These are phyloP conservation scores for Lachancea fermentati DNA, from an alignment of 805 yeast species.

Conservation along the genomic window DNA sequence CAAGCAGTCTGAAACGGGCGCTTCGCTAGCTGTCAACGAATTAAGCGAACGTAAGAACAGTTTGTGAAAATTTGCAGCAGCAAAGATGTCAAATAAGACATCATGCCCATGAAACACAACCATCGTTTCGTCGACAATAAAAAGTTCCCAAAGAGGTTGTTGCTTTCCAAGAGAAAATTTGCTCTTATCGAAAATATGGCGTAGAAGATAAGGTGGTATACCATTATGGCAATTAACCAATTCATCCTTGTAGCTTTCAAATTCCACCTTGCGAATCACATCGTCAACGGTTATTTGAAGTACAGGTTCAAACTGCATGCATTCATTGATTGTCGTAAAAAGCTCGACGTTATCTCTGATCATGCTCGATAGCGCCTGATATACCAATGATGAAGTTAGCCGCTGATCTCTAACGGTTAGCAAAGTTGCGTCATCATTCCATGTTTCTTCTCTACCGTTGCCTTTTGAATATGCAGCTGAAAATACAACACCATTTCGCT, in stretches of 20 bases:
- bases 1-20: constrained; percentile 2
- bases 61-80: constrained; percentile 28
- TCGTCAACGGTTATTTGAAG: constrained; percentile 17
- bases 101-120: constrained; percentile 30
- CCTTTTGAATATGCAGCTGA: constrained; percentile 19
- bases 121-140: constrained; percentile 23
- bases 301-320: constrained; percentile 19
- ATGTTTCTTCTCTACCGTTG: constrained; percentile 10
- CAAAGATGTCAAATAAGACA: constrained; percentile 26
- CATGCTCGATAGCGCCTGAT: constrained; percentile 19
- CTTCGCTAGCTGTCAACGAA: constrained; percentile 1
- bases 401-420: constrained; percentile 17
- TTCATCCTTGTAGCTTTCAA: constrained; percentile 23
- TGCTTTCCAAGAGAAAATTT: constrained; percentile 18
- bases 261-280: constrained; percentile 22
- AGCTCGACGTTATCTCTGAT: constrained; percentile 22
- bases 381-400: constrained; percentile 14
- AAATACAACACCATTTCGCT: constrained; percentile 26
- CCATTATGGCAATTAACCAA: constrained; percentile 24
- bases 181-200: constrained; percentile 24
- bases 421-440: constrained; percentile 25
- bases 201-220: constrained; percentile 25
- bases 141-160: constrained; percentile 26
- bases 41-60: constrained; percentile 18
- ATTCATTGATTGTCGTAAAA: constrained; percentile 21